Base-by-base conservation (phyloP, 768 basidiomycete species). In the Lactarius evosmus region DNA sequence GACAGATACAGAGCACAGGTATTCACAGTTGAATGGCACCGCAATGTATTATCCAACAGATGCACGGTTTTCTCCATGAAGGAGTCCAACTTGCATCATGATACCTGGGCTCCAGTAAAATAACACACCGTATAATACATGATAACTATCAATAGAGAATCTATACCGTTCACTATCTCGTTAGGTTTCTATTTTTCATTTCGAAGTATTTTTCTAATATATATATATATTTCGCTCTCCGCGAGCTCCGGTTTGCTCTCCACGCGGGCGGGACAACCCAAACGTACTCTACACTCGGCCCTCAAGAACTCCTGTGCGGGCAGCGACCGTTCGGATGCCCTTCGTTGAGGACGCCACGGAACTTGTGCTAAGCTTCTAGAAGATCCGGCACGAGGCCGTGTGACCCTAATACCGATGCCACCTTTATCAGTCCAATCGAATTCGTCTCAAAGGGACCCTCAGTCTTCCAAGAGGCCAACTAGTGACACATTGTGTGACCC, bases 351-450 rank as follows among this genome's bases (percentile, higher is more conserved):
- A 46, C 57, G 22, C 38, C 38, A 58, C 55, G 22, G 22, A 19
- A 29, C 30, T 9, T n/a, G 22, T 38, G 73, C 59, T 53, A 55
- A 36, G 12, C 54, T 25, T 2, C 30, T 46, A 51, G 59, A 56
- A 65, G 58, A 54, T 4, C 44, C 44, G 44, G 44, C 56, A 60
- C 63, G 44, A 50, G 34, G 59, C 58, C 63, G 58, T 29, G 64
- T 61, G 64, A 55, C 44, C 36, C 61, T 34, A 50, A 25, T 58
- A 61, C 22, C 27, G 25, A 65, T 65, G 60, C 34, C 52, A 16
- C 58, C 63, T 27, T 55, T 19, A n/a, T 60, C 60, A 38, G n/a
- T 30, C 25, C 49, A 33, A 32, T 36, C 49, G 36, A 30, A 41
- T 27, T 12, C 55, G 3, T 65, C 55, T 51, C 38, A 61, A 34